phyloP scores from a whole-genome alignment of 768 basidiomycete species.

The Tulasnella sp. region DNA sequence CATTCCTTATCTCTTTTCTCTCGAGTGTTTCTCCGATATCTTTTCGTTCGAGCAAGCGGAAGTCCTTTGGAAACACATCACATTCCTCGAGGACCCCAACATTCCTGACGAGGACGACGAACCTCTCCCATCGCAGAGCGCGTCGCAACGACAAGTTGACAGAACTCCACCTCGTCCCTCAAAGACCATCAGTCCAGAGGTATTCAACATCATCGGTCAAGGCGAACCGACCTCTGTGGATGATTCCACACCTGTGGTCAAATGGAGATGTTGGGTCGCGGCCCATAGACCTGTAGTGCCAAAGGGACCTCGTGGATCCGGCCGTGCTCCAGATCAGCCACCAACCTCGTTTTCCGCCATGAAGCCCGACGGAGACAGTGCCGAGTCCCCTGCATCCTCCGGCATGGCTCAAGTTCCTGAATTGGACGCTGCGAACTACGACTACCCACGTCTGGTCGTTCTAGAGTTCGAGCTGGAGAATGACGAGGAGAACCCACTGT shows the following conservation, averaged over 20 bases:
- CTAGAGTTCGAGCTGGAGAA: slow-evolving; percentile 75
- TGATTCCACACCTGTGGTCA: slow-evolving; percentile 33
- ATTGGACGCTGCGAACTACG: background rate
- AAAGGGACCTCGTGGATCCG: background rate
- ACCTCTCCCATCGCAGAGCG: background rate
- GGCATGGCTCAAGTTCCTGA: background rate
- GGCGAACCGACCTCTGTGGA: slow-evolving; percentile 53
- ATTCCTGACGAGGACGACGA: slow-evolving; percentile 18
- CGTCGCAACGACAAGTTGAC: background rate
- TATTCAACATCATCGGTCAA: slow-evolving; percentile 63
- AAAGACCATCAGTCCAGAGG: slow-evolving; percentile 45
- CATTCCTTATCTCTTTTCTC: slow-evolving; percentile 58
- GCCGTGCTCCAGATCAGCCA: background rate
- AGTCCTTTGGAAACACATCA: slow-evolving; percentile 64
- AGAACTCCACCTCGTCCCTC: background rate
- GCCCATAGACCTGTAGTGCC: slow-evolving; percentile 43
- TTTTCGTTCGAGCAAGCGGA: slow-evolving; percentile 59
- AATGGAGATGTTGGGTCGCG: slow-evolving; percentile 66
- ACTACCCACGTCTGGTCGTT: slow-evolving; percentile 42
- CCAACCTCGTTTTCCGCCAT: background rate
- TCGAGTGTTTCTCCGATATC: slow-evolving; percentile 64
- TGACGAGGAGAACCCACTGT: slow-evolving; percentile 63
- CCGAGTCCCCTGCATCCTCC: background rate
- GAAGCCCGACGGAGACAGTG: slow-evolving; percentile 22
- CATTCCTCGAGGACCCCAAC: slow-evolving; percentile 51